These are phyloP conservation scores for Fomitopsis pinicola DNA, from an alignment of 1,284 basidiomycete genomes.

Conservation along the genomic window DNA sequence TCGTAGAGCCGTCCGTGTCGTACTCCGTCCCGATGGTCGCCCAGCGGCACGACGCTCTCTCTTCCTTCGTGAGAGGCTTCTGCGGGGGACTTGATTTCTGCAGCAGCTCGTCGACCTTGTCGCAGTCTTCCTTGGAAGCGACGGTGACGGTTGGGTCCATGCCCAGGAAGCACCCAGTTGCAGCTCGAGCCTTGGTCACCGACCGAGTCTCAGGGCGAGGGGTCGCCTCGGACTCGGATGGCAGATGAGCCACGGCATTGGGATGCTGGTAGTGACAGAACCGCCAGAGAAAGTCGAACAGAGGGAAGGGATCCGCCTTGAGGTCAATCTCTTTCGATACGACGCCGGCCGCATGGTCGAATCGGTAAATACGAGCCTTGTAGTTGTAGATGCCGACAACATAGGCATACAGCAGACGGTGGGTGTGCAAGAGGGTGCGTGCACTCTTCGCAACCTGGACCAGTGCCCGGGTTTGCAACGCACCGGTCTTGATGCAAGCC, in stretches of 20 bases:
- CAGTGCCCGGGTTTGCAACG: neutral
- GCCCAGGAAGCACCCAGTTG: neutral
- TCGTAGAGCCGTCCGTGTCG: neutral
- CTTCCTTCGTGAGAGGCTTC: neutral
- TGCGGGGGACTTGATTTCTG: no score
- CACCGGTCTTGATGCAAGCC: no score
- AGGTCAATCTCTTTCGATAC: neutral
- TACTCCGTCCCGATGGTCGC: neutral
- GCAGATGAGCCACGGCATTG: no score
- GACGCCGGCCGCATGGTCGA: constrained; percentile 5
- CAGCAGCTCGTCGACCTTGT: neutral
- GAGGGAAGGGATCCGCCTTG: neutral
- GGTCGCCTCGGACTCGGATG: no score
- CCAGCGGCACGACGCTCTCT: neutral
- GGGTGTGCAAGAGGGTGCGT: constrained; percentile 6
- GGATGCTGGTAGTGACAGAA: neutral
- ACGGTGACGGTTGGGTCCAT: neutral
- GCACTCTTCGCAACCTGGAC: constrained; percentile 6
- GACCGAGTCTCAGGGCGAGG: no score
- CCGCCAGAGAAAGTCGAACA: neutral
- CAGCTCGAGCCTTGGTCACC: neutral
- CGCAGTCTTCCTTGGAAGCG: neutral
- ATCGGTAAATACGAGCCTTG: constrained; percentile 6
- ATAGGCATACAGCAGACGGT: constrained; percentile 9
- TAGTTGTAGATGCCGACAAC: constrained; percentile 11